Evolutionary conservation across 2,329 filamentous ascomycete species (phyloP), one percentile per base, ranked within the genome.

Genomic region (Penicillium aurantiogriseum): DNA sequence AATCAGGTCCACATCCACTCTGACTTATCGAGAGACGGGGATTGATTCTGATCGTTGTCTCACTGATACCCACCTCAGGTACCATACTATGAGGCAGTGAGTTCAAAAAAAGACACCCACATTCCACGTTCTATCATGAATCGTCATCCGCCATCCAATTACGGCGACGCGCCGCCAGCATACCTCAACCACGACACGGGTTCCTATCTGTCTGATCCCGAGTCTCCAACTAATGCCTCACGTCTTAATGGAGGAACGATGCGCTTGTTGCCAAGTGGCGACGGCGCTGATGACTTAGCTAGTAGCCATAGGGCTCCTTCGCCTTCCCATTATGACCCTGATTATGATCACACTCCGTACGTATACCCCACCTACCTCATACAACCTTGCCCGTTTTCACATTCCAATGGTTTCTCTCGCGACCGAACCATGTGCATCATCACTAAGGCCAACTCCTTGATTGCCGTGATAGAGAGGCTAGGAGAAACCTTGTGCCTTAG

Each of bases 131-230:
- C 53, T 54, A 47, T 40, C 53, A 70, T 71, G 63, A 68, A 67
- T 60, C 65, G 67, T 53, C 65, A 68, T 38, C 72, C 71, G 25
- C 69, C 69, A 43, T 64, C 63, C 33, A 68, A 63, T 55, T 78
- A 78, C 51, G 69, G 71, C 46, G 77, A 79, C n/a, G 75, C 74
- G 51, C 76, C 77, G 25, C 77, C 77, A 23, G 71, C 74, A 6
- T 79, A 79, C 62, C 54, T 63, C 43, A 61, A 65, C 35, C 67
- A 73, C 42, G 67, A 74, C 58, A 55, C 71, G 51, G 43, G 62
- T 13, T 69, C 71, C 13, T 68, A 68, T 49, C 57, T 74, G 55
- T 66, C 71, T 47, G 67, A 72, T 27, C 57, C 66, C 49, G 64
- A 73, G 38, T 71, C 71, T 29, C 67, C 69, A 19, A 56, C 54